Evolutionary conservation across 805 yeast species (phyloP).

Genomic region (Wickerhamiella occidentalis): DNA sequence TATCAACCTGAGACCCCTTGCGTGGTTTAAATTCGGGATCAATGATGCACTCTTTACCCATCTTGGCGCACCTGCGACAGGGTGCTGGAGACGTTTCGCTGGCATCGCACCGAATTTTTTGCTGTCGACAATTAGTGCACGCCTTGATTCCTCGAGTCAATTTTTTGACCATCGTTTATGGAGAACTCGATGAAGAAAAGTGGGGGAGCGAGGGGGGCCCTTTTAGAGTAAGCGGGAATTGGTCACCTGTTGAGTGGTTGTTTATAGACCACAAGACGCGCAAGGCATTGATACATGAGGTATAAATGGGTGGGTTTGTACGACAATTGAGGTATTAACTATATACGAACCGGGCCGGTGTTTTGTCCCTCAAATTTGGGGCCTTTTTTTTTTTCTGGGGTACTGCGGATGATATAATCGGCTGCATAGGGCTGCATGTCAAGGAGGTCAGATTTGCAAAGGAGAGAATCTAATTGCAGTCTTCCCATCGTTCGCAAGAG

Average conservation of each 20-base stretch:
- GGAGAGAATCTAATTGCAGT: too few species aligned
- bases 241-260: neutral
- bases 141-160: slow-evolving; percentile 37
- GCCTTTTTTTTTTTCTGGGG: neutral
- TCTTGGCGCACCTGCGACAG: slow-evolving; percentile 69
- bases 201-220: neutral
- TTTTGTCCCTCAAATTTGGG: too few species aligned
- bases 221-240: neutral
- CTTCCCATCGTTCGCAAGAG: neutral
- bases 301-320: too few species aligned
- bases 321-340: too few species aligned
- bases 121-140: slow-evolving; percentile 90
- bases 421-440: too few species aligned
- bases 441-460: too few species aligned
- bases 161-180: neutral
- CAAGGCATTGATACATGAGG: too few species aligned
- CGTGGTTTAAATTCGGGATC: slow-evolving; percentile 87
- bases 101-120: slow-evolving; percentile 87
- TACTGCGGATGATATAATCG: too few species aligned
- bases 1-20: slow-evolving; percentile 81
- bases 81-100: slow-evolving; percentile 69
- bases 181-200: neutral
- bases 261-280: too few species aligned
- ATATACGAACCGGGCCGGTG: too few species aligned
- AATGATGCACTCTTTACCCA: slow-evolving; percentile 71